Evolutionary conservation across 306 rosid genomes (phyloP), one percentile per base, ranked within the genome.

Genomic region (Lotus japonicus): DNA sequence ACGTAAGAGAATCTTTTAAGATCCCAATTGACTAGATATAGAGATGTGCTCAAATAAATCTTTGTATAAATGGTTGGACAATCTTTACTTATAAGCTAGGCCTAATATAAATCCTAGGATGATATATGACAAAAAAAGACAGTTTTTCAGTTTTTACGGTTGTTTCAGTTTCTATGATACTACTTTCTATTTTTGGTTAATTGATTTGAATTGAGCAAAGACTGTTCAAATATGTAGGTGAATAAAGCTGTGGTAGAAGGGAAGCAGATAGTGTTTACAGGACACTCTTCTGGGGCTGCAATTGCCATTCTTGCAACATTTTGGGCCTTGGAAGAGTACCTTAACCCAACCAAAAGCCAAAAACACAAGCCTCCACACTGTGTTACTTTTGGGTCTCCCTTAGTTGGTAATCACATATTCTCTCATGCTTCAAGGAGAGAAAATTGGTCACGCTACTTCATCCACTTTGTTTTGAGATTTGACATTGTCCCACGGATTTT

Each of bases 351-450:
- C 6, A 60, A 53, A 41, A n/a, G 6, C 38, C 67, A 42, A 12
- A 55, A 15, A 16, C 5, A 10, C 7, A 31, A 38, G 62, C 63
- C 66, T 5, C 76, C 83, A 0, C 2, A 59, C 4, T 90, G 96
- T 66, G 56, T 90, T 10, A 88, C 98, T 43, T 90, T 92, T 19
- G 97, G 96, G 4, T 85, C 96, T 54, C 97, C 98, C 11, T 86
- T 90, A 1, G 44, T 87, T 23, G 97, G 96, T 3, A 73, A 85
- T 66, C 86, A 64, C 43, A 81, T 92, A 26, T 58, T 92, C 66
- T 80, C 96, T 74, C 98, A 94, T 60, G 92, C 96, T 36, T 82
- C 95, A n/a, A 73, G 66, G 58, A 58, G 98, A 49, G 92, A 94
- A 84, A 76, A 85, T 0, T 94, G 97, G 97, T 74, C 89, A 18